These are phyloP conservation scores for Heliamphora exappendiculata DNA, from an alignment of 148 eudicot genomes.

Conservation along the genomic window DNA sequence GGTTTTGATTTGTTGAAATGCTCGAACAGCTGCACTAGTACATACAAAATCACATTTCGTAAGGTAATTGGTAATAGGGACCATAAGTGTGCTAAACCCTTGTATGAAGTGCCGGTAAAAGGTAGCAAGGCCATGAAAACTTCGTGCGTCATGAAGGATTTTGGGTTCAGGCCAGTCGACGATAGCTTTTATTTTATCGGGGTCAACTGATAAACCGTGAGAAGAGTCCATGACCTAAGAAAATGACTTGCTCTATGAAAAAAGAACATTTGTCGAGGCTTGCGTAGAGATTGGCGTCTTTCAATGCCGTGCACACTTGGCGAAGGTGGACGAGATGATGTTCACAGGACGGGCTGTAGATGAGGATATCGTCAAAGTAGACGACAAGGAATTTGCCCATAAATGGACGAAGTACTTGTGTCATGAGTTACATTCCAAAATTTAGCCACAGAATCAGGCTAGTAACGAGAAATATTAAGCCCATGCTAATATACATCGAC, in stretches of 20 bases:
- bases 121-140: too few species aligned
- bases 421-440: too few species aligned
- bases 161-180: background rate
- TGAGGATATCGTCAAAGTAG: background rate
- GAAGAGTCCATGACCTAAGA: background rate
- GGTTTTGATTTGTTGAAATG: background rate
- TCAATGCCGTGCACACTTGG: background rate
- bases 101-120: background rate
- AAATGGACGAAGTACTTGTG: background rate
- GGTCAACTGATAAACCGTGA: background rate
- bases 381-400: background rate
- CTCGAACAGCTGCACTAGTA: background rate
- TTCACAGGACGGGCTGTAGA: background rate
- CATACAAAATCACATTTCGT: background rate
- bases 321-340: background rate
- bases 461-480: too few species aligned
- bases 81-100: background rate
- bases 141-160: background rate
- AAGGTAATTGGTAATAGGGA: background rate
- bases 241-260: background rate
- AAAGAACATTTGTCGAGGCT: background rate
- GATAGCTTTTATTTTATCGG: background rate
- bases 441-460: too few species aligned
- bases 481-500: too few species aligned
- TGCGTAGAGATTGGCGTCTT: background rate